Conservation (phyloP, 176 grass and related monocot genomes). For the Lolium rigidum region DNA sequence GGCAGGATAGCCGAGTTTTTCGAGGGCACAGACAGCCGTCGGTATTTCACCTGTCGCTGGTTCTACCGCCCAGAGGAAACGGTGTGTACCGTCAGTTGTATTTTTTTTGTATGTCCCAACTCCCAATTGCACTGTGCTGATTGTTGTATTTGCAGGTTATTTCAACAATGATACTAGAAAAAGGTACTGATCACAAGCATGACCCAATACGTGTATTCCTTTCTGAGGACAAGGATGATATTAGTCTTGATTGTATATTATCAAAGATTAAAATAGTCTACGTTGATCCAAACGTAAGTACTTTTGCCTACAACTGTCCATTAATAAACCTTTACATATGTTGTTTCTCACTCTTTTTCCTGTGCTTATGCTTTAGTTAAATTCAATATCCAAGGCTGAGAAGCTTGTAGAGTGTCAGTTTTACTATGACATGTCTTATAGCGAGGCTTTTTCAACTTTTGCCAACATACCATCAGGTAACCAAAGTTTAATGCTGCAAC, state of each 20-base stretch:
- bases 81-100: too few relatives aligned
- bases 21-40: too few relatives aligned
- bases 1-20: too few relatives aligned
- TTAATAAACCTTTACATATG: not conserved
- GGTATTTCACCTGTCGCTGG: too few relatives aligned
- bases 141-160: too few relatives aligned
- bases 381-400: constrained; percentile 48
- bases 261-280: constrained; percentile 61
- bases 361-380: constrained; percentile 38
- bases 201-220: too few relatives aligned
- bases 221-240: constrained; percentile 85
- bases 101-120: too few relatives aligned
- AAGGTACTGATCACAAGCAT: too few relatives aligned
- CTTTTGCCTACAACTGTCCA: not conserved
- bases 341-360: not conserved
- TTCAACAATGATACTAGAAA: too few relatives aligned
- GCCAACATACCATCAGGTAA: constrained; percentile 70
- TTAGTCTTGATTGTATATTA: constrained; percentile 69
- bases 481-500: not conserved
- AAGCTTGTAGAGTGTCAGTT: constrained; percentile 47
- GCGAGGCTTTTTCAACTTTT: constrained; percentile 69
- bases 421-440: constrained; percentile 90
- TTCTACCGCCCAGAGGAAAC: too few relatives aligned
- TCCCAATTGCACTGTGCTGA: too few relatives aligned
- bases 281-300: constrained; percentile 70